Evolutionary conservation across 257 asterid species (phyloP).

Genomic region (Echites panduratus): DNA sequence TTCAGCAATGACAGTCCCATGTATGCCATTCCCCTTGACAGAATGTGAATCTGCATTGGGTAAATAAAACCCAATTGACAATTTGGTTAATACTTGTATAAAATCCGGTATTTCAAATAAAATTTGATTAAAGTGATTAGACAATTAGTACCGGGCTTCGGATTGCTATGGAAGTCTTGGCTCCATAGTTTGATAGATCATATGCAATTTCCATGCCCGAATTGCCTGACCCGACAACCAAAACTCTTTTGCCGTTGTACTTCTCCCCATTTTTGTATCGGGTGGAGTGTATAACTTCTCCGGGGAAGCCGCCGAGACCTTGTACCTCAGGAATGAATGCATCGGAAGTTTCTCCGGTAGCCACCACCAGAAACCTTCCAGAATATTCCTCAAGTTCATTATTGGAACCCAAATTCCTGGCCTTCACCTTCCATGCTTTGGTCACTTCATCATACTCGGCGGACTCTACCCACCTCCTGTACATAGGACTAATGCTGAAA

Average conservation of each 20-base stretch:
- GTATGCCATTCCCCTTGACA: conserved; percentile 37
- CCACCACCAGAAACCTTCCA: conserved; percentile 60
- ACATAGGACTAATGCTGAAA: conserved; percentile 38
- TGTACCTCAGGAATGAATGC: conserved; percentile 41
- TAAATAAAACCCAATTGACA: too few species aligned
- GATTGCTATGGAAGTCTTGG: conserved; percentile 53
- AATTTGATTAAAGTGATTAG: background rate
- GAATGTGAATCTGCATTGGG: conserved; percentile 43
- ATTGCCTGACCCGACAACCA: conserved; percentile 87
- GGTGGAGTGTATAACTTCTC: conserved; percentile 64
- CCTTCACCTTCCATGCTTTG: conserved; percentile 41
- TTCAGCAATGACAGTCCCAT: conserved; percentile 24
- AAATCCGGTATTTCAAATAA: background rate
- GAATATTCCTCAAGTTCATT: conserved; percentile 31
- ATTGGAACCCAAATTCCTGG: conserved; percentile 25
- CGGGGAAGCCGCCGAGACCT: conserved; percentile 45
- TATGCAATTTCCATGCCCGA: conserved; percentile 85
- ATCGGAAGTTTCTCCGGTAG: conserved; percentile 62
- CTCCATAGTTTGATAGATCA: conserved; percentile 61
- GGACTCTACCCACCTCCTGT: conserved; percentile 35
- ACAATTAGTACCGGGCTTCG: conserved; percentile 61
- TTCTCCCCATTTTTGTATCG: conserved; percentile 41
- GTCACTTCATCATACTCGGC: conserved; percentile 32
- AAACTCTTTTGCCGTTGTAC: conserved; percentile 31
- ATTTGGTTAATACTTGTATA: too few species aligned